Evolutionary conservation across 2,329 filamentous ascomycete genomes (phyloP), one percentile per base, ranked within the genome.

Genomic region (Sclerotinia subarctica): DNA sequence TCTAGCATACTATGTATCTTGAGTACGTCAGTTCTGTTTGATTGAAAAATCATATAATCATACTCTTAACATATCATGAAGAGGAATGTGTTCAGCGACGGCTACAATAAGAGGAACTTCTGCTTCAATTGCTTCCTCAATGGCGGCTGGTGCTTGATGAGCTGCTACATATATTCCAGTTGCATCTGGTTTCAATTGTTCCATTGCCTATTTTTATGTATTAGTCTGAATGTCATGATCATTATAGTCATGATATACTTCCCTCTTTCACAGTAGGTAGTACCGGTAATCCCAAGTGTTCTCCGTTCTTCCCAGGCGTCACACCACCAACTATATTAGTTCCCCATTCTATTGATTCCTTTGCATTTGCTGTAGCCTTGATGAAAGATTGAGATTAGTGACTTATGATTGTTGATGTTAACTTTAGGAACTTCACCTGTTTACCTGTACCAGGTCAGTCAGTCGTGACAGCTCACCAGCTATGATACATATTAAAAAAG

Each of bases 251-350:
- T 49, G 44, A 24, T 11, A 57, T 42, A 60, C 65, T 29, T 70
- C 84, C 85, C 75, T 84, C 85, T 74, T 83, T 83, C 42, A 94
- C 88, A 54, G 85, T 88, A 1, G 90, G 88, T 26, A 93, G 81
- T 0, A 94, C 83, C 1, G 91, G 91, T 47, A 92, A 81, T 2
- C 89, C 90, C 26, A 94, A 80, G 80, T 94, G 91, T 75, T 91
- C 86, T 59, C 88, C 88, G 68, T 86, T 84, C 60, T 88, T 86
- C 4, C 87, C 88, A 0, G 91, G 91, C 65, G 87, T 92, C 24
- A 93, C 90, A 35, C 91, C 91, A 42, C 91, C 91, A 0, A 94
- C 90, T 69, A 94, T 88, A 49, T 92, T 90, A 51, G 91, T 94
- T 17, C 91, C 91, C 85, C 90, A 94, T 78, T 83, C 86, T 69